A percentile compares a stretch with the other conserved stretches of the same genome.
phyloP scores from a whole-genome alignment of 2,329 filamentous ascomycete genomes.

The Dactylellina sp. region DNA sequence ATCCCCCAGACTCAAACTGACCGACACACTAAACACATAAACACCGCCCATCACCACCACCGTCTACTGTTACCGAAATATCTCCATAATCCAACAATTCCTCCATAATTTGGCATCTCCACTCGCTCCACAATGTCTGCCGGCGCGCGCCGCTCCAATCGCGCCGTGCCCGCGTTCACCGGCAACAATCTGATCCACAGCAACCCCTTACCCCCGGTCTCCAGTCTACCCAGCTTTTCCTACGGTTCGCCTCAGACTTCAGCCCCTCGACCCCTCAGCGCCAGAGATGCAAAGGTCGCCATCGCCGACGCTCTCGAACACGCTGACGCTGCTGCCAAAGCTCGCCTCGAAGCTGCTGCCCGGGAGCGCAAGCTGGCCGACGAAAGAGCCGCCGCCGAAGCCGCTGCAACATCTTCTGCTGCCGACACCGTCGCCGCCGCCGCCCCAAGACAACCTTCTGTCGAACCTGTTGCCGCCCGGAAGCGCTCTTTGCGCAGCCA shows the following conservation, averaged over 20 bases:
- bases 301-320: constrained; percentile 45
- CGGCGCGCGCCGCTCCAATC: constrained; percentile 30
- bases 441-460: constrained; percentile 20
- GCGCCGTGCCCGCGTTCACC: constrained; percentile 50
- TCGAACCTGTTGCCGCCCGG: constrained; percentile 22
- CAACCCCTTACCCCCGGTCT: constrained; percentile 43
- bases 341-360: constrained; percentile 53
- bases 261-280: constrained; percentile 33
- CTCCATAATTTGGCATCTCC: too few relatives aligned
- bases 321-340: constrained; percentile 41
- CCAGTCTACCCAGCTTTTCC: constrained; percentile 39
- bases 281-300: constrained; percentile 33
- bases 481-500: constrained; percentile 51
- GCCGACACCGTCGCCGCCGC: background rate
- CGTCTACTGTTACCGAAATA: too few relatives aligned
- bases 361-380: constrained; percentile 44
- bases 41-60: background rate
- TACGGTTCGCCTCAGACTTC: constrained; percentile 45
- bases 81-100: too few relatives aligned
- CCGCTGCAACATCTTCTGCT: constrained; percentile 13
- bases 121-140: constrained; percentile 24
- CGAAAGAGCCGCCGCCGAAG: constrained; percentile 32
- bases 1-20: too few relatives aligned
- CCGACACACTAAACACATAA: background rate
- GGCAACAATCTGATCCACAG: constrained; percentile 52